Percentiles rank a stretch among this genome's conserved stretches.
phyloP scores from a whole-genome alignment of 2,329 filamentous ascomycete genomes.

The Colletotrichum destructivum region DNA sequence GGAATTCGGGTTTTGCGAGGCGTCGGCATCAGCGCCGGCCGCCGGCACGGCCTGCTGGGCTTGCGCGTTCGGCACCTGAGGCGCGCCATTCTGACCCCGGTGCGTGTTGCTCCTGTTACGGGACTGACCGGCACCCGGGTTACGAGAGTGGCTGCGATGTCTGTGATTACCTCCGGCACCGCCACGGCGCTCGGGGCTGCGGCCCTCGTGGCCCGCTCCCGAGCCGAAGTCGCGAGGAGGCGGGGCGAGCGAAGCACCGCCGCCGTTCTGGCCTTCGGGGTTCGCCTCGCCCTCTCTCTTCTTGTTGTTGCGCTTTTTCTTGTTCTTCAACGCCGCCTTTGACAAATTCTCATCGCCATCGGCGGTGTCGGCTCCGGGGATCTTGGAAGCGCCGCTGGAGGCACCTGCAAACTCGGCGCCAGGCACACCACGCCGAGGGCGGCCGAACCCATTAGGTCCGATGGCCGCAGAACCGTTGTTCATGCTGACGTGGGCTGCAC shows the following conservation, averaged over 20 bases:
- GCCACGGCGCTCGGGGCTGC: conserved; percentile 78
- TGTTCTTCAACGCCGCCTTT: conserved; percentile 93
- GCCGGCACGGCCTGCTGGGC: conserved; percentile 44
- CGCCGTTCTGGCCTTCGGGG: conserved; percentile 59
- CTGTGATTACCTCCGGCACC: conserved; percentile 53
- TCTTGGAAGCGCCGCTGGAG: conserved; percentile 76
- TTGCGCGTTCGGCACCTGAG: conserved; percentile 46
- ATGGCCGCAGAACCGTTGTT: conserved; percentile 83
- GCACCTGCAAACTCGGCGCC: conserved; percentile 83
- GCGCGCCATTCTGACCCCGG: conserved; percentile 52
- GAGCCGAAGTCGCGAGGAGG: conserved; percentile 53
- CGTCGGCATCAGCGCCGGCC: conserved; percentile 57
- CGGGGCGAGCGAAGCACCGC: conserved; percentile 63
- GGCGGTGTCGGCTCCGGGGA: conserved; percentile 74
- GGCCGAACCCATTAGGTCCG: conserved; percentile 84
- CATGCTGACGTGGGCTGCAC: conserved; percentile 85
- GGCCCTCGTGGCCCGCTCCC: conserved; percentile 59
- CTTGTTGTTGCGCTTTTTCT: conserved; percentile 96
- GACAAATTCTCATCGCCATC: conserved; percentile 83
- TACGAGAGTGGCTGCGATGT: conserved; percentile 70
- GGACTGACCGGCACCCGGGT: conserved; percentile 62
- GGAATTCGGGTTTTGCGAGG: conserved; percentile 78
- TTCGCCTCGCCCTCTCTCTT: conserved; percentile 87
- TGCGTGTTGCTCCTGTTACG: conserved; percentile 68
- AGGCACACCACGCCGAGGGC: conserved; percentile 83